These are phyloP conservation scores for Trichoderma brevicompactum DNA, from an alignment of 2,329 filamentous ascomycete species.

Conservation along the genomic window DNA sequence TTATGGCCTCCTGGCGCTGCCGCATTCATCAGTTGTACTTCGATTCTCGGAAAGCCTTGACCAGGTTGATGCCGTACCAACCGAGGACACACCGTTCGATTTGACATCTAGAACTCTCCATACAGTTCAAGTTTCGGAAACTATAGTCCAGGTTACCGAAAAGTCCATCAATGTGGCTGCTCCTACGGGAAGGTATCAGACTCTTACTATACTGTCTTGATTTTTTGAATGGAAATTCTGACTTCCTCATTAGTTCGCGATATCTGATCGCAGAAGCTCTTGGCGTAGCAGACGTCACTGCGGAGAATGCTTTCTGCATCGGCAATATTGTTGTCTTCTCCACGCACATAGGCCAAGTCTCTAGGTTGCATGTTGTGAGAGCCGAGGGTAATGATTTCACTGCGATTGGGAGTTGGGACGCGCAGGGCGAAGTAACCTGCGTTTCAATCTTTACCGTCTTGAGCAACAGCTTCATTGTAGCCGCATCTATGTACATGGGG, in stretches of 20 bases:
- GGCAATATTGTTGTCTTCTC: constrained; percentile 50
- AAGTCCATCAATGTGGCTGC: constrained; percentile 48
- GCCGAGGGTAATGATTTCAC: constrained; percentile 43
- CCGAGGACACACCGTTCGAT: constrained; percentile 54
- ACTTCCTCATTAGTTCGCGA: constrained; percentile 36
- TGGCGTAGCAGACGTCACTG: constrained; percentile 35
- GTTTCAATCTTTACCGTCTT: constrained; percentile 43
- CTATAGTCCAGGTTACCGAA: constrained; percentile 61
- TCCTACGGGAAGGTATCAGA: constrained; percentile 42
- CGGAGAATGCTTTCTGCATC: constrained; percentile 50
- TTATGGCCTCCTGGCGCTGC: constrained; percentile 53
- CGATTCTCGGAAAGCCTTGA: constrained; percentile 54
- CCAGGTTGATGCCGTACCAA: constrained; percentile 49
- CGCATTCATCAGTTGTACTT: constrained; percentile 54
- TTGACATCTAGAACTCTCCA: constrained; percentile 57
- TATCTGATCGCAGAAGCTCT: constrained; percentile 42
- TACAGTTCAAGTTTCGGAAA: constrained; percentile 44
- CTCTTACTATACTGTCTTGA: background rate
- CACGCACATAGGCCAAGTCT: constrained; percentile 43
- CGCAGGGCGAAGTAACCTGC: constrained; percentile 56
- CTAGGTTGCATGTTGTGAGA: constrained; percentile 47
- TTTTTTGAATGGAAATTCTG: background rate
- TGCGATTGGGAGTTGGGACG: constrained; percentile 39
- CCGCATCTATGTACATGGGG: constrained; percentile 42
- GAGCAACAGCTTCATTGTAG: constrained; percentile 39